Percentiles rank a stretch among this genome's conserved stretches.
Evolutionary conservation across 768 basidiomycete genomes (phyloP).

Genomic region (Panaeolus papilionaceus): DNA sequence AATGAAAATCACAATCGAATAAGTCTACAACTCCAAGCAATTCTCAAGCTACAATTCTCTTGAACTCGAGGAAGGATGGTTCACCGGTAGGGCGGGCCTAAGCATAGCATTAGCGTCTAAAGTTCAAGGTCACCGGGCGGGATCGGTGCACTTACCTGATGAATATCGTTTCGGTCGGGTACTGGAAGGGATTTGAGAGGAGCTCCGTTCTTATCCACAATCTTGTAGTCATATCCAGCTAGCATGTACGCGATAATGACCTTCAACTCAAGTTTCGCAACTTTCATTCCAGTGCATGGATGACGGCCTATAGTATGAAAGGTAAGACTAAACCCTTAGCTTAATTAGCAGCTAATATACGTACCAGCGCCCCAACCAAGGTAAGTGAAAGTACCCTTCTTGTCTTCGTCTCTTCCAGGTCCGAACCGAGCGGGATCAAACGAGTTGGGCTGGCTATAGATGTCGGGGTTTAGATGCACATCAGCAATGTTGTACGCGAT

Average conservation of each 20-base stretch:
- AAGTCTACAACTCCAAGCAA: no score
- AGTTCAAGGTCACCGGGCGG: slow-evolving; percentile 18
- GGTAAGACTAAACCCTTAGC: not conserved
- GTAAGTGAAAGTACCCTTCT: slow-evolving; percentile 34
- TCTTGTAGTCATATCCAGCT: slow-evolving; percentile 39
- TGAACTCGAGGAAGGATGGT: slow-evolving; percentile 35
- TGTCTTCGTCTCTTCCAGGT: slow-evolving; percentile 39
- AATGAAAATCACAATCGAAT: no score
- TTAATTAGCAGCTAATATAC: not conserved
- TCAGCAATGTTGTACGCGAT: slow-evolving; percentile 40
- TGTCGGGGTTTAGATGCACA: slow-evolving; percentile 39
- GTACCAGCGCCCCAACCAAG: slow-evolving; percentile 45
- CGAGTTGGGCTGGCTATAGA: slow-evolving; percentile 39
- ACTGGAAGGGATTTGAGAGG: slow-evolving; percentile 33
- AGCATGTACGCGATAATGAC: slow-evolving; percentile 40
- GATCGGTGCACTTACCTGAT: slow-evolving; percentile 37
- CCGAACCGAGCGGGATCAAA: slow-evolving; percentile 44
- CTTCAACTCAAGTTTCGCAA: slow-evolving; percentile 48
- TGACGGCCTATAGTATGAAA: slow-evolving; percentile 37
- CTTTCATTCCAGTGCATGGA: slow-evolving; percentile 44
- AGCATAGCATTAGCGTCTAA: not conserved
- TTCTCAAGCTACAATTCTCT: slow-evolving; percentile 27
- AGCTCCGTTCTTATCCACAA: slow-evolving; percentile 39
- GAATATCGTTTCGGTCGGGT: slow-evolving; percentile 41
- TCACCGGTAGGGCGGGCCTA: slow-evolving; percentile 36